Evolutionary conservation across 169 alveolate species (phyloP).

Genomic region (Plasmodium coatneyi): DNA sequence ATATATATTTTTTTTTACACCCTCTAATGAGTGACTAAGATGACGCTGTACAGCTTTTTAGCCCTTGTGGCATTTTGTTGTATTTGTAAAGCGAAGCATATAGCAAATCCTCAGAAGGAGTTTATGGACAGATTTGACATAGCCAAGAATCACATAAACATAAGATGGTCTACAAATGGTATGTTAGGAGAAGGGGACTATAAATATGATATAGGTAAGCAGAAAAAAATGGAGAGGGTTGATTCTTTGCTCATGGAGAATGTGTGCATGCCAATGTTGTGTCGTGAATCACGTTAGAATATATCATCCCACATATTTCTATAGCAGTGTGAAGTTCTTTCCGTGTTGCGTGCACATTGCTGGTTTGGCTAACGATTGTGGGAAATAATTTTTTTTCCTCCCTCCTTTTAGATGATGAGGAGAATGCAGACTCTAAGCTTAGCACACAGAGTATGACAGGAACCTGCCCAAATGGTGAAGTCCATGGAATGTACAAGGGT

Average conservation of each 20-base stretch:
- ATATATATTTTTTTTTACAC: slow-evolving; percentile 2
- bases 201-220: slow-evolving; percentile 45
- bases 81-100: neutral
- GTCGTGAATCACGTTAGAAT: neutral
- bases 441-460: neutral
- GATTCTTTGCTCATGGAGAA: neutral
- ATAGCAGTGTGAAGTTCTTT: neutral
- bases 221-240: neutral
- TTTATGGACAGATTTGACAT: slow-evolving; percentile 71
- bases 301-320: neutral
- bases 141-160: slow-evolving; percentile 34
- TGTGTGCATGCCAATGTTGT: neutral
- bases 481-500: slow-evolving; percentile 7
- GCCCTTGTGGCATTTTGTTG: slow-evolving; percentile 12
- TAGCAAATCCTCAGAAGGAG: slow-evolving; percentile 51
- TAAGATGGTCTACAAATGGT: slow-evolving; percentile 43
- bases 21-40: neutral
- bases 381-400: neutral
- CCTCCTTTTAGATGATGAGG: slow-evolving; percentile 10
- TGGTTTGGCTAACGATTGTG: neutral
- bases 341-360: neutral
- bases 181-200: slow-evolving; percentile 22
- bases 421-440: neutral
- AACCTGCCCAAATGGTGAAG: slow-evolving; percentile 26
- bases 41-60: neutral